phyloP scores from a whole-genome alignment of 768 basidiomycete species.

The Clitopilus passeckerianus region DNA sequence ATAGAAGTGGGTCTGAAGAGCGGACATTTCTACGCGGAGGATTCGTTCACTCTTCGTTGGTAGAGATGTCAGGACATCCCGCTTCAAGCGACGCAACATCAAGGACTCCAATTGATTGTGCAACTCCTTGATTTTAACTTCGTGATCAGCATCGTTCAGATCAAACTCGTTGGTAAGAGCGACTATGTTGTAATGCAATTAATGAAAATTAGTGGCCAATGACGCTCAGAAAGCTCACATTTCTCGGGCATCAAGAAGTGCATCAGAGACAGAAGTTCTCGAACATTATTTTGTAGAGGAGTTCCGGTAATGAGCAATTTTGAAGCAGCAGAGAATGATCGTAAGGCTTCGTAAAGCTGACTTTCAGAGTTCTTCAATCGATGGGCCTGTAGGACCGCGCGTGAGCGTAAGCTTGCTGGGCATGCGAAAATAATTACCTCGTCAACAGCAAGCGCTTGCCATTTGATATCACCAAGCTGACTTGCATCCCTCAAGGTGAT shows the following conservation, averaged over 20 bases:
- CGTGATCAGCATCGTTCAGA: conserved; percentile 88
- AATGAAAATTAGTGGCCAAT: not conserved
- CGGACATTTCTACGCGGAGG: conserved; percentile 94
- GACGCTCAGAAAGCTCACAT: conserved; percentile 49
- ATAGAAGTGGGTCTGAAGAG: conserved; percentile 96
- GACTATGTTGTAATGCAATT: conserved; percentile 42
- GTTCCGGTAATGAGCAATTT: conserved; percentile 98
- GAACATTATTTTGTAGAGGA: conserved; percentile 98
- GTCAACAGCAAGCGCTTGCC: conserved; percentile 95
- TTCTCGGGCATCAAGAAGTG: conserved; percentile 99
- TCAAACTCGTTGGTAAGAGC: conserved; percentile 94
- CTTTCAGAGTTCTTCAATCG: conserved; percentile 97
- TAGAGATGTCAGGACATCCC: conserved; percentile 91
- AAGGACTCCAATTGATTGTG: conserved; percentile 89
- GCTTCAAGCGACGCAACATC: conserved; percentile 94
- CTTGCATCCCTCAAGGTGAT: conserved; percentile 85
- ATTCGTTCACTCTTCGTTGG: conserved; percentile 99
- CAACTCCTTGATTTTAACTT: conserved; percentile 91
- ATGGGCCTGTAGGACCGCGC: conserved; percentile 61
- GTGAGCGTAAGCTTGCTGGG: conserved; percentile 9
- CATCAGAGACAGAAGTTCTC: conserved; percentile 95
- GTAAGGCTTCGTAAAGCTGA: conserved; percentile 91
- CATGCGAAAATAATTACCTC: conserved; percentile 51
- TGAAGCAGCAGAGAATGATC: conserved; percentile 83
- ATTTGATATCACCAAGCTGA: conserved; percentile 90